These are phyloP conservation scores for Crepidotus variabilis DNA, from an alignment of 768 basidiomycete species.

Conservation along the genomic window DNA sequence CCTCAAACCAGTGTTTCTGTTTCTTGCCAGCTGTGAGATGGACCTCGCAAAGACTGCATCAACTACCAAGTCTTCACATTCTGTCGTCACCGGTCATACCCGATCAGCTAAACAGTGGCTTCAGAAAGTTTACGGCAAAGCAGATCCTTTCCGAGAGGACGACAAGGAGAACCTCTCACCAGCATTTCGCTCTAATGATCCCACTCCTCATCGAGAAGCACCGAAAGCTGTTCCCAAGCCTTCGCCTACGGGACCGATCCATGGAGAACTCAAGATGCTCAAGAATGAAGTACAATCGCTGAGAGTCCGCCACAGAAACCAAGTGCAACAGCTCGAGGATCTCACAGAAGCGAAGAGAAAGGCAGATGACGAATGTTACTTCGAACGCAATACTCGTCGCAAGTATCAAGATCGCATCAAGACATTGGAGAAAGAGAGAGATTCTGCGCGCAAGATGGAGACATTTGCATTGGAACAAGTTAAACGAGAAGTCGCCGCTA, in stretches of 20 bases:
- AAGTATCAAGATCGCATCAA: constrained; percentile 30
- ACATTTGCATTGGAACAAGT: constrained; percentile 20
- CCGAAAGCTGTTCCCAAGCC: background rate
- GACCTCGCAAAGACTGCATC: constrained; percentile 38
- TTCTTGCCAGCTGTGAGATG: constrained; percentile 51
- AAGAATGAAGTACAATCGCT: constrained; percentile 37
- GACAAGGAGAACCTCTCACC: background rate
- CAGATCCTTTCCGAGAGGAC: background rate
- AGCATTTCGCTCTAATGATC: background rate
- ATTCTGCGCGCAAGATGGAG: constrained; percentile 26
- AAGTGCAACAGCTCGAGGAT: constrained; percentile 25
- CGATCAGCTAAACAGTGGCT: constrained; percentile 40
- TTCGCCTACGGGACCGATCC: constrained; percentile 1
- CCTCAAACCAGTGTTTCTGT: constrained; percentile 47
- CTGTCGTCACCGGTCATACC: constrained; percentile 32
- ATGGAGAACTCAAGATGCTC: constrained; percentile 8
- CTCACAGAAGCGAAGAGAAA: constrained; percentile 37
- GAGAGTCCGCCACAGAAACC: constrained; percentile 28
- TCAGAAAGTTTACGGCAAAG: constrained; percentile 43
- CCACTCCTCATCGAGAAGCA: background rate
- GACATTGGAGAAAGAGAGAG: constrained; percentile 27
- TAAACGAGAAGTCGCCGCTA: constrained; percentile 50
- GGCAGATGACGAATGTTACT: constrained; percentile 35
- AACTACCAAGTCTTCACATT: constrained; percentile 16
- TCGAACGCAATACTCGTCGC: constrained; percentile 33